These are phyloP conservation scores for Clonostachys sp. DNA, from an alignment of 2,329 filamentous ascomycete species.

Conservation along the genomic window DNA sequence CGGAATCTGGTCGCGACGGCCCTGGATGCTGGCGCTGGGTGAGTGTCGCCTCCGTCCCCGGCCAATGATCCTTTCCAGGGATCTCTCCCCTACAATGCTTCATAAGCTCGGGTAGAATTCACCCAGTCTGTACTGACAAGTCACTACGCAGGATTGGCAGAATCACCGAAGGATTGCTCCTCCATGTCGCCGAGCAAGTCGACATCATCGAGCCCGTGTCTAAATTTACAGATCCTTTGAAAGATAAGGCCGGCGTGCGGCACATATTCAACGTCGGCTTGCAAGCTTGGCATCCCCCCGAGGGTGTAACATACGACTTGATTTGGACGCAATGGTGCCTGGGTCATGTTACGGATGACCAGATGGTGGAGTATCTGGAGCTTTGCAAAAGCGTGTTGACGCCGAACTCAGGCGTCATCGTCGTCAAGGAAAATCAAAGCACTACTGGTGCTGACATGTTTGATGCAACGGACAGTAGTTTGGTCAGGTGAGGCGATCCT, in stretches of 20 bases:
- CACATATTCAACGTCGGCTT: conserved; percentile 68
- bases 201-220: conserved; percentile 82
- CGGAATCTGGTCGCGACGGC: conserved; percentile 17
- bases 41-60: conserved; percentile 4
- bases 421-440: conserved; percentile 64
- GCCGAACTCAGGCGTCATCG: conserved; percentile 22
- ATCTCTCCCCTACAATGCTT: neutral
- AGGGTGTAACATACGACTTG: conserved; percentile 60
- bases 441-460: conserved; percentile 58
- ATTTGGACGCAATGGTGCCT: conserved; percentile 93
- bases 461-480: conserved; percentile 70
- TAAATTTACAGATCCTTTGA: conserved; percentile 69
- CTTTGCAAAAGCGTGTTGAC: conserved; percentile 45
- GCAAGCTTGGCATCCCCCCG: conserved; percentile 59
- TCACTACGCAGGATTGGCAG: conserved; percentile 63
- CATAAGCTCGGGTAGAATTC: too few species aligned
- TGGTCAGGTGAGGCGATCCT: conserved; percentile 53
- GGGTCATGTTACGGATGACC: conserved; percentile 71
- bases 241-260: conserved; percentile 51
- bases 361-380: conserved; percentile 64
- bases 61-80: neutral
- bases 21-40: conserved; percentile 35
- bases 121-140: too few species aligned
- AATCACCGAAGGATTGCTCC: conserved; percentile 73
- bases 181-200: conserved; percentile 63